Conservation (phyloP, 306 rosid species). For the Begonia loranthoides region DNA sequence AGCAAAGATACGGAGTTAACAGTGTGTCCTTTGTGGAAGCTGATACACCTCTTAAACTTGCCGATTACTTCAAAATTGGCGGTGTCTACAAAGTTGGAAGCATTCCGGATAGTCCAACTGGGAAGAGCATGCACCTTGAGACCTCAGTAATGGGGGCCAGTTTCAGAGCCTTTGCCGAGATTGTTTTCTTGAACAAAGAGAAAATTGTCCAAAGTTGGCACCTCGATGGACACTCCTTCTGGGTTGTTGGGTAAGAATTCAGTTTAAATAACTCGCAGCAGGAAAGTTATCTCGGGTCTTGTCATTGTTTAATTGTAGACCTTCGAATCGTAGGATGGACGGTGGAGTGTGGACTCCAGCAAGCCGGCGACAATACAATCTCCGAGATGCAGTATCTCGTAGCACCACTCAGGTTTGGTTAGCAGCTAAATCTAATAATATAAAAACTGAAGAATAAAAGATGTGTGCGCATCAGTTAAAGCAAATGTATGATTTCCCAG, state of each 20-base stretch:
- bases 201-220: constrained; percentile 65
- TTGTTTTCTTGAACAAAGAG: constrained; percentile 69
- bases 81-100: constrained; percentile 68
- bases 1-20: constrained; percentile 77
- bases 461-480: too few relatives aligned
- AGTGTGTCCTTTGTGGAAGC: constrained; percentile 55
- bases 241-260: constrained; percentile 77
- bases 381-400: constrained; percentile 70
- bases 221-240: constrained; percentile 76
- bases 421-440: too few relatives aligned
- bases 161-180: constrained; percentile 65
- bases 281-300: too few relatives aligned
- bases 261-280: background rate
- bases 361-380: constrained; percentile 62
- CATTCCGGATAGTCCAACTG: constrained; percentile 50
- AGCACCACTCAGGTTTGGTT: constrained; percentile 89
- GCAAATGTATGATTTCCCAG: constrained; percentile 13
- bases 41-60: constrained; percentile 81
- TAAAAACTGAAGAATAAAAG: too few relatives aligned
- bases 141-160: constrained; percentile 88
- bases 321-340: constrained; percentile 54
- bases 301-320: too few relatives aligned
- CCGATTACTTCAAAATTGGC: constrained; percentile 66
- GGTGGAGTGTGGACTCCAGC: constrained; percentile 70
- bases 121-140: constrained; percentile 43